phyloP scores from a whole-genome alignment of 2,329 filamentous ascomycete species.

The Aspergillus aculeatinus region DNA sequence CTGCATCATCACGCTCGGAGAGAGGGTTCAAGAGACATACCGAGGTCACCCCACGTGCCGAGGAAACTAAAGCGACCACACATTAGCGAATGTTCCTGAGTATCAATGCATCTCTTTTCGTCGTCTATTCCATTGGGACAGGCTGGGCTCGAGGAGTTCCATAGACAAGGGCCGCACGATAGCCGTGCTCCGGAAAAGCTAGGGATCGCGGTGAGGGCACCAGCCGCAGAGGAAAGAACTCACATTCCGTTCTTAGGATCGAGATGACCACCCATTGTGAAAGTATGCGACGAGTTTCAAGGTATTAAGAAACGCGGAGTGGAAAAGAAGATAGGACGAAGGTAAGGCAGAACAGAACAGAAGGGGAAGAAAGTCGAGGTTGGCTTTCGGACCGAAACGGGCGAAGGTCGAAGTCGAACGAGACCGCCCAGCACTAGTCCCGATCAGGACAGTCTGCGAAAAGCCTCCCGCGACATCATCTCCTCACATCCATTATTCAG shows the following conservation, averaged over 20 bases:
- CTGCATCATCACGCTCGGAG: background rate
- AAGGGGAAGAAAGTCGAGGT: conserved; percentile 27
- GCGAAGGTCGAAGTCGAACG: conserved; percentile 31
- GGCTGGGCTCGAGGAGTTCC: background rate
- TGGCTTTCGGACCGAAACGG: conserved; percentile 27
- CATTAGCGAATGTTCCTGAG: conserved; percentile 24
- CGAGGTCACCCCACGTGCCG: conserved; percentile 71
- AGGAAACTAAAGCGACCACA: conserved; percentile 58
- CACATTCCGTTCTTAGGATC: conserved; percentile 48
- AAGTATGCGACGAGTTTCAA: conserved; percentile 15
- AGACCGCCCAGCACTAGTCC: conserved; percentile 34
- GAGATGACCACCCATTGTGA: conserved; percentile 40
- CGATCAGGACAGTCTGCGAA: conserved; percentile 33
- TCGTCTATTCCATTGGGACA: background rate
- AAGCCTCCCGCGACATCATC: conserved; percentile 38
- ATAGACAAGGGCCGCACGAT: conserved; percentile 9
- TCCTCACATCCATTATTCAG: conserved; percentile 30
- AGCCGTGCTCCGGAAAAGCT: conserved; percentile 10
- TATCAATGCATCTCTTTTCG: background rate
- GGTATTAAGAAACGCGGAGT: conserved; percentile 13
- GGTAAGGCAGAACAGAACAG: conserved; percentile 17
- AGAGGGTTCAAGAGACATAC: conserved; percentile 54
- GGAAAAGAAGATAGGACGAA: conserved; percentile 12
- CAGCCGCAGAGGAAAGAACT: conserved; percentile 24
- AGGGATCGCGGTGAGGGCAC: conserved; percentile 5